Base-by-base conservation (phyloP, 768 basidiomycete genomes). In the Strobilomyces confusus region DNA sequence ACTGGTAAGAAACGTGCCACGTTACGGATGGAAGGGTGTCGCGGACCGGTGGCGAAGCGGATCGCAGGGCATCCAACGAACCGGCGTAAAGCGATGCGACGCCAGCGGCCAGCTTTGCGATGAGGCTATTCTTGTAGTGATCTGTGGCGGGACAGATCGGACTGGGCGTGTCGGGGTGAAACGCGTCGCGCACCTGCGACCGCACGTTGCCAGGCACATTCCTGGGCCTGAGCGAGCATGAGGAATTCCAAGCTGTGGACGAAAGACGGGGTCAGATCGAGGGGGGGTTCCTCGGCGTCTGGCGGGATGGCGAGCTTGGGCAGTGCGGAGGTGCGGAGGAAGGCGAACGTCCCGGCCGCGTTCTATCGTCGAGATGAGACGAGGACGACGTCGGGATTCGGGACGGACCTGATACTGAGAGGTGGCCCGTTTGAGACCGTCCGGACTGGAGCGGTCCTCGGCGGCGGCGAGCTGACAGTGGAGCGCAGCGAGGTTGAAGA, bases 141-240 rank as follows among this genome's bases (percentile, higher is more conserved):
- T 80, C 83, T 83, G 61, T 34, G 19, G 19, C 32, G 48, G 32
- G 49, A 12, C 8, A 5, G 50, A 33, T 51, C 38, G 44, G 22
- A 23, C 5, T 34, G 34, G 29, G n/a, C 12, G 1, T 7, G 29
- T 36, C 15, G 12, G 32, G 3, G 17, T 34, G 45, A 45, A 26
- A 38, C 34, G 17, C 12, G 41, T 11, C 3, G 61, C 66, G 61
- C 61, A 92, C 93, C 89, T 54, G 90, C 71, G 64, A 87, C 86
- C 15, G 94, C 94, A 59, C 87, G 81, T 66, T 95, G 94, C 95
- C 95, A 98, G 38, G 85, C 92, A 65, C 92, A 95, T 72, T 99
- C 97, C 60, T 98, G 95, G 1, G 94, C 95, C 69, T 98, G 92
- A 1, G 93, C 93, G 5, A 95, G 78, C 82, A 92, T 87, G 51